Conservation (phyloP, 352 stramenopile species). For the Phytophthora ohioensis region DNA sequence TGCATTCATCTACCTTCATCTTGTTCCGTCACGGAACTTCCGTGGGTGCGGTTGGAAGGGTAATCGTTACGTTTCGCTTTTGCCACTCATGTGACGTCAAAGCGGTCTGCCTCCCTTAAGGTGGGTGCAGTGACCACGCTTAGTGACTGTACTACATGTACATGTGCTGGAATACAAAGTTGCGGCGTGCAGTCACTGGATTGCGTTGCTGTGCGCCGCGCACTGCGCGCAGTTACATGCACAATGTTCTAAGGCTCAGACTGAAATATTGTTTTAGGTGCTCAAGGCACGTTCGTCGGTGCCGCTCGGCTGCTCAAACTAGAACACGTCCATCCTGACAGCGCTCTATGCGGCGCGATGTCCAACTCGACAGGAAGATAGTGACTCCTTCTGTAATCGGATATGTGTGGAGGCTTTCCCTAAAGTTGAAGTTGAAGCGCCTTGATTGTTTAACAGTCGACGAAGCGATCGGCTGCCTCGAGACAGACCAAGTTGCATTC, state of each 20-base stretch:
- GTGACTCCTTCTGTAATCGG: constrained; percentile 10
- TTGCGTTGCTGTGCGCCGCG: no score
- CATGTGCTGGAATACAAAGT: background rate
- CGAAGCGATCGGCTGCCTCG: background rate
- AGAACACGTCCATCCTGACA: background rate
- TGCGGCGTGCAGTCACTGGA: background rate
- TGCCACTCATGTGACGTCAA: no score
- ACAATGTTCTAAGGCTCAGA: no score
- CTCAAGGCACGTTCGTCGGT: background rate
- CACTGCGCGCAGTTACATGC: no score
- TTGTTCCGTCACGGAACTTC: no score
- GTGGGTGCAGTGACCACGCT: no score
- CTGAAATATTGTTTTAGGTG: no score
- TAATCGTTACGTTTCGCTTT: no score
- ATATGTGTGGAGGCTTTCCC: constrained; percentile 8
- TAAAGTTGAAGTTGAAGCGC: constrained; percentile 27
- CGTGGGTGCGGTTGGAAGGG: no score
- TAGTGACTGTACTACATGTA: background rate
- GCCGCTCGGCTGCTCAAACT: background rate
- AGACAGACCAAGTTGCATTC: background rate
- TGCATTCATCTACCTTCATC: no score
- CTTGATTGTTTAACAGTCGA: constrained; percentile 27
- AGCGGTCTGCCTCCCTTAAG: no score
- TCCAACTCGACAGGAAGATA: background rate
- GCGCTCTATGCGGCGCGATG: background rate